These are phyloP conservation scores for Rhynchospora pubera DNA, from an alignment of 176 grass and related monocot genomes.

Conservation along the genomic window DNA sequence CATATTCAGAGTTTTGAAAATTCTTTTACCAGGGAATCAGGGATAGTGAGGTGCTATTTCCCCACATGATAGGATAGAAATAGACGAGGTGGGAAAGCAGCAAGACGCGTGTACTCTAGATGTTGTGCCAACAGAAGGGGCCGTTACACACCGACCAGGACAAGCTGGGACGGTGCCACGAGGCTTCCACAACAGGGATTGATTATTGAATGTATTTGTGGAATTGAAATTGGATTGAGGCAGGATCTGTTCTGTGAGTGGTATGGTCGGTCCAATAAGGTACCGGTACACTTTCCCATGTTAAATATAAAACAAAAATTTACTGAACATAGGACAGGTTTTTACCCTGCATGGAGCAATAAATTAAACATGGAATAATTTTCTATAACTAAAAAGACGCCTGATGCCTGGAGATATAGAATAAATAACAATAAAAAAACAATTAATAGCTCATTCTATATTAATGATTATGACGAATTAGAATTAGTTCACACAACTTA, in stretches of 20 bases:
- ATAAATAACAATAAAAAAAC: neutral
- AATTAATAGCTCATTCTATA: neutral
- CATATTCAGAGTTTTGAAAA: too few species aligned
- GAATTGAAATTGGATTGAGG: neutral
- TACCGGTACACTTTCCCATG: neutral
- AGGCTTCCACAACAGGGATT: neutral
- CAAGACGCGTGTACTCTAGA: neutral
- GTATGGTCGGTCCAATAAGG: neutral
- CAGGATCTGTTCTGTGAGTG: neutral
- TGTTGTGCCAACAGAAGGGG: neutral
- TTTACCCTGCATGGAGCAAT: neutral
- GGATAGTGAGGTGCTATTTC: too few species aligned
- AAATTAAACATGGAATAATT: neutral
- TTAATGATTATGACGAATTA: neutral
- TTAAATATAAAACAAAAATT: neutral
- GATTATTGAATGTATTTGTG: neutral
- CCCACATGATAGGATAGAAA: too few species aligned
- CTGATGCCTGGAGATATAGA: neutral
- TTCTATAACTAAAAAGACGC: neutral
- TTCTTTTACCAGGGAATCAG: too few species aligned
- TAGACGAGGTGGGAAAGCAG: neutral
- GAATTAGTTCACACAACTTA: neutral
- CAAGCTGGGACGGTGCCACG: constrained; percentile 8
- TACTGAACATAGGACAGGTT: neutral
- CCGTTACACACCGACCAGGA: neutral